A percentile compares a stretch with the other conserved stretches of the same genome.
phyloP scores from a whole-genome alignment of 257 asterid genomes.

The Fraxinus pennsylvanica region DNA sequence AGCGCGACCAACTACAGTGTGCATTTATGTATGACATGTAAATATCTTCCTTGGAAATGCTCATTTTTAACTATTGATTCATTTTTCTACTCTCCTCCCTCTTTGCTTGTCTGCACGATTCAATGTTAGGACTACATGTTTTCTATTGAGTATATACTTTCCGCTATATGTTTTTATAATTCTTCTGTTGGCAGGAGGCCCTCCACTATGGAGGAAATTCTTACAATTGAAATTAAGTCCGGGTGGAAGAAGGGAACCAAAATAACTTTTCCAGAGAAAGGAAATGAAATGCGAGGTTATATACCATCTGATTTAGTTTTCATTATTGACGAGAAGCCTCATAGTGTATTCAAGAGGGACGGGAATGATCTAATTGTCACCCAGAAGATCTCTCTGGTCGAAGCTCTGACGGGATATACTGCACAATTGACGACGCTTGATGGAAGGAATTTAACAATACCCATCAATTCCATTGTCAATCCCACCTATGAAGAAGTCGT shows the following conservation, averaged over 20 bases:
- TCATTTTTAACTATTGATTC: neutral
- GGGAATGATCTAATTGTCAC: slow-evolving; percentile 76
- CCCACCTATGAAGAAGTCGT: slow-evolving; percentile 81
- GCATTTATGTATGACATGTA: neutral
- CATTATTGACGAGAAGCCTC: slow-evolving; percentile 87
- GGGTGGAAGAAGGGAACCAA: slow-evolving; percentile 99
- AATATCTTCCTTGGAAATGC: neutral
- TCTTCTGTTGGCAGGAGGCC: slow-evolving; percentile 57
- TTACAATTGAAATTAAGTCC: slow-evolving; percentile 76
- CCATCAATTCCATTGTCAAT: slow-evolving; percentile 56
- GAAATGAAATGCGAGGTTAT: slow-evolving; percentile 72
- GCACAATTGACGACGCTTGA: slow-evolving; percentile 73
- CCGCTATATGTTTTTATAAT: neutral
- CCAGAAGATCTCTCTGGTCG: slow-evolving; percentile 71
- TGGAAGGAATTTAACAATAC: slow-evolving; percentile 64
- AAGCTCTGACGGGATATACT: slow-evolving; percentile 77
- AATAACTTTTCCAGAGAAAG: slow-evolving; percentile 91
- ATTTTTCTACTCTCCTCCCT: neutral
- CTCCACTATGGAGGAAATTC: slow-evolving; percentile 62
- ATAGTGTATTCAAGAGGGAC: slow-evolving; percentile 72
- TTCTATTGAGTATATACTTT: neutral
- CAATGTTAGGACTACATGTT: neutral
- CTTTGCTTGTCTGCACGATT: neutral
- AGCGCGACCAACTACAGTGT: neutral
- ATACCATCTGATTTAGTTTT: slow-evolving; percentile 84